These are phyloP conservation scores for Metarhizium album DNA, from an alignment of 2,329 filamentous ascomycete genomes.

Conservation along the genomic window DNA sequence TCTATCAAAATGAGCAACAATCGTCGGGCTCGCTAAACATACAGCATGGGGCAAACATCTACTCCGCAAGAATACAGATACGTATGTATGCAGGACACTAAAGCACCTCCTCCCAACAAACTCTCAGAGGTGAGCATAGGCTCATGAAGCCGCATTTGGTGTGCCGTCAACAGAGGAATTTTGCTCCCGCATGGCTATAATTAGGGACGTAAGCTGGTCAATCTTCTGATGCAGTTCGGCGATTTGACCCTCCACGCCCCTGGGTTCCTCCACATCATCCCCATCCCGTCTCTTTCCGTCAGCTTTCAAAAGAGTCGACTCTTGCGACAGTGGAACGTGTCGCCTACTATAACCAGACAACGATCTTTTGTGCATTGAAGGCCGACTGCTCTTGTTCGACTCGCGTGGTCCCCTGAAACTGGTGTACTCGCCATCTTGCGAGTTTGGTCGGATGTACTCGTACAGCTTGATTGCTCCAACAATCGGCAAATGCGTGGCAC, in stretches of 20 bases:
- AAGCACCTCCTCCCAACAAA: not conserved
- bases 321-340: conserved; percentile 6
- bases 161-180: not conserved
- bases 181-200: conserved; percentile 36
- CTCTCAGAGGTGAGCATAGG: too few species aligned
- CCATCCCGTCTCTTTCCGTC: conserved; percentile 12
- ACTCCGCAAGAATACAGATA: too few species aligned
- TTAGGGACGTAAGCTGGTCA: conserved; percentile 42
- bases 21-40: too few species aligned
- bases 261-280: conserved; percentile 29
- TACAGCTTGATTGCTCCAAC: conserved; percentile 60
- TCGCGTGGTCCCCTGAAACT: conserved; percentile 37
- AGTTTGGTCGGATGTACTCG: conserved; percentile 39
- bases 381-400: conserved; percentile 13
- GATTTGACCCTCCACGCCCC: conserved; percentile 39
- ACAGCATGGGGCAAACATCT: too few species aligned
- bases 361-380: conserved; percentile 10
- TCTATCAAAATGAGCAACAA: too few species aligned
- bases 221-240: conserved; percentile 46
- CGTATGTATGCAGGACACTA: not conserved
- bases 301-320: conserved; percentile 9
- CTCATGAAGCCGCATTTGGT: not conserved
- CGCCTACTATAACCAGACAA: conserved; percentile 9
- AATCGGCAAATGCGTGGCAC: conserved; percentile 54
- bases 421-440: conserved; percentile 31